Evolutionary conservation across 2,329 filamentous ascomycete genomes (phyloP).

Genomic region (Hypoxylon rubiginosum): DNA sequence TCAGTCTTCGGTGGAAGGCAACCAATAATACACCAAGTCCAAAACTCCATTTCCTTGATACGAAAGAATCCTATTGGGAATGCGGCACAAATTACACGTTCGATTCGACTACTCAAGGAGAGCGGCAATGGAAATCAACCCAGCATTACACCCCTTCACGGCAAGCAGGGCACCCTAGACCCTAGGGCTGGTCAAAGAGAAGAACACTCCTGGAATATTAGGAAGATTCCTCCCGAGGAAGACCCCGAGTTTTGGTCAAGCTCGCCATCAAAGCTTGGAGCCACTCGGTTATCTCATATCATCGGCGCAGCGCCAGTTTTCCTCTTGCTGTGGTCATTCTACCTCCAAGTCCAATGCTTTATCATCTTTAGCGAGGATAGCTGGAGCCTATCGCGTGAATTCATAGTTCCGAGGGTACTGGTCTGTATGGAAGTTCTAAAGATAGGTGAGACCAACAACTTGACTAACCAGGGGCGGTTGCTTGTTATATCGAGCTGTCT

Average conservation of each 20-base stretch:
- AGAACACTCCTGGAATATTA: neutral
- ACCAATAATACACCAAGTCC: neutral
- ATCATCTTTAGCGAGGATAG: neutral
- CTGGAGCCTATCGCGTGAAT: neutral
- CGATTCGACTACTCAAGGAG: neutral
- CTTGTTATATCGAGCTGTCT: neutral
- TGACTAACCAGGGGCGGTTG: neutral
- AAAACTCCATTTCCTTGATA: neutral
- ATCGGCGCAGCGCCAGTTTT: neutral
- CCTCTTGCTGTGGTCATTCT: neutral
- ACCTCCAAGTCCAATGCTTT: neutral
- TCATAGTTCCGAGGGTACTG: neutral
- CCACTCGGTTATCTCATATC: conserved; percentile 4
- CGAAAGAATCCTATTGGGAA: neutral
- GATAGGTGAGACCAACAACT: neutral
- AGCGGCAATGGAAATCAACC: neutral
- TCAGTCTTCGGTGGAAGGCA: neutral
- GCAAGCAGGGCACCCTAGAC: neutral
- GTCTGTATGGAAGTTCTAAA: neutral
- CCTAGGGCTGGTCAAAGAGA: neutral
- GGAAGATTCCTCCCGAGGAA: neutral
- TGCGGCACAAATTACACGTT: neutral
- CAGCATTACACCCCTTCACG: neutral
- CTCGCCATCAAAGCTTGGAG: neutral
- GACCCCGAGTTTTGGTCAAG: conserved; percentile 9